These are phyloP conservation scores for Bassia scoparia DNA, from an alignment of 148 eudicot species.

Conservation along the genomic window DNA sequence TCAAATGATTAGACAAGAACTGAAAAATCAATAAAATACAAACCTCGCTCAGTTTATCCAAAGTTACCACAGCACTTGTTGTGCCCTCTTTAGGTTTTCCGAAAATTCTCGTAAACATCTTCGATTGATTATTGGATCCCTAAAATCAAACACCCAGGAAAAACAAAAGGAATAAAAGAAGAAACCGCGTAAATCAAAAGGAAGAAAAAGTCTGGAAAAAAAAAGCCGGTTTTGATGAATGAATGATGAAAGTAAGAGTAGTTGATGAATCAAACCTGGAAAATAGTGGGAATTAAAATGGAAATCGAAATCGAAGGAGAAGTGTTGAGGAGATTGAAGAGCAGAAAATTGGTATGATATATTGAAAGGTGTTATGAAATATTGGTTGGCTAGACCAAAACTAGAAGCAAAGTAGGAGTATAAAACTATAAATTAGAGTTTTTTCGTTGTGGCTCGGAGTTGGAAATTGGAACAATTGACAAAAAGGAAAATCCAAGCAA, in stretches of 20 bases:
- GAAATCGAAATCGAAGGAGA: too few species aligned
- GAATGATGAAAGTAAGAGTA: not conserved
- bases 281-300: too few species aligned
- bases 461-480: too few species aligned
- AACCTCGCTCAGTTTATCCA: constrained; percentile 32
- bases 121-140: not conserved
- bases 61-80: constrained; percentile 25
- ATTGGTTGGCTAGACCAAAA: too few species aligned
- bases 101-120: constrained; percentile 27
- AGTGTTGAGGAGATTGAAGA: too few species aligned
- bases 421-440: too few species aligned
- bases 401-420: too few species aligned
- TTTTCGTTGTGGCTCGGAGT: too few species aligned
- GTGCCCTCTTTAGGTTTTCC: constrained; percentile 29
- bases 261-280: not conserved
- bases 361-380: too few species aligned
- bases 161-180: not conserved
- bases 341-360: too few species aligned
- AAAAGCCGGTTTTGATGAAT: not conserved
- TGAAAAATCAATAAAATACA: too few species aligned
- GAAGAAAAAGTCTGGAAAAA: not conserved
- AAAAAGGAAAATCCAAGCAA: too few species aligned
- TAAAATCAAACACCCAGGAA: not conserved
- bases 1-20: not conserved
- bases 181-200: not conserved